A percentile compares a stretch with the other conserved stretches of the same genome.
Conservation (phyloP, 371 early-diverging fungal species). For the Lichtheimia ornata region DNA sequence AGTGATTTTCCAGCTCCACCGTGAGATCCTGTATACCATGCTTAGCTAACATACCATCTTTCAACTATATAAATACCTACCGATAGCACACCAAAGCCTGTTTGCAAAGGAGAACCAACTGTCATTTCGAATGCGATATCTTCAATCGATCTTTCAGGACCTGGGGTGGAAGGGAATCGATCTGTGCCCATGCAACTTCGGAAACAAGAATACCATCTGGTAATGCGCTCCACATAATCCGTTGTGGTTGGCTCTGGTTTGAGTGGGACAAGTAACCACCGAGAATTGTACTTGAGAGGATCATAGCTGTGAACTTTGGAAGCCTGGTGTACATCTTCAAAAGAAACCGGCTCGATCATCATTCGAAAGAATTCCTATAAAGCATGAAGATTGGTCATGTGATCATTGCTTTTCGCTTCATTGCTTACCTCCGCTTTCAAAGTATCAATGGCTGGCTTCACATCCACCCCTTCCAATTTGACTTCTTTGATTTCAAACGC, state of each 20-base stretch:
- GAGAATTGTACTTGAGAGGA: constrained; percentile 1
- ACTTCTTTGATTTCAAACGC: background rate
- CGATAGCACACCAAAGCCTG: background rate
- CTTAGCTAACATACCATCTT: no score
- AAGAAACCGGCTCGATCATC: background rate
- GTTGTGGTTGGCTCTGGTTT: background rate
- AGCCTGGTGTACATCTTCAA: background rate
- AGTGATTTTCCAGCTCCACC: background rate
- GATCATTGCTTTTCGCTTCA: no score
- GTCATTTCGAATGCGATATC: constrained; percentile 1
- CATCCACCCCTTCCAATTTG: background rate
- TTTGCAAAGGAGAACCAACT: background rate
- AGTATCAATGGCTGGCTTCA: no score
- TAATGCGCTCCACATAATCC: background rate
- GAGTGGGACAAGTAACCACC: background rate
- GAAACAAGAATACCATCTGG: background rate
- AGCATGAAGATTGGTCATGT: no score
- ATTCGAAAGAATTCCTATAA: constrained; percentile 1
- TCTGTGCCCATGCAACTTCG: constrained; percentile 1
- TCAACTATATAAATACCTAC: background rate
- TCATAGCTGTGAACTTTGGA: background rate
- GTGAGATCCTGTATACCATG: no score
- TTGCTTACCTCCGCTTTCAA: no score
- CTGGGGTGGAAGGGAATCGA: background rate
- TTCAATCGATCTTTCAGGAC: background rate